Conservation (phyloP, 108 stramenopile species). For the Ochromonas danica region DNA sequence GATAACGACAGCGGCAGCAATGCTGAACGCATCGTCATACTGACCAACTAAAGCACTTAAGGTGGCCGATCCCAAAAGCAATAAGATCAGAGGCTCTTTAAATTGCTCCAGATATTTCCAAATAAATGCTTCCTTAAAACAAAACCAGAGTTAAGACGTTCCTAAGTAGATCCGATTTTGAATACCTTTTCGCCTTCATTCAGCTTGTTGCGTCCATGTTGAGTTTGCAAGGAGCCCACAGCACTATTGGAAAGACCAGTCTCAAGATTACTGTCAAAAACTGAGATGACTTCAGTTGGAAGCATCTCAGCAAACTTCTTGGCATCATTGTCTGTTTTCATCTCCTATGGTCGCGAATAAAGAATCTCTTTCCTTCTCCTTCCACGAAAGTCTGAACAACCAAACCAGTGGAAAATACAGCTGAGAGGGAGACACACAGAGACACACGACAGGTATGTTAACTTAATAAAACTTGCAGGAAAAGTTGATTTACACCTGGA, state of each 20-base stretch:
- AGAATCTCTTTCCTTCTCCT: too few species aligned
- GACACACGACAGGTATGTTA: too few species aligned
- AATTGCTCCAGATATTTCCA: constrained; percentile 67
- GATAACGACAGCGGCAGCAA: constrained; percentile 82
- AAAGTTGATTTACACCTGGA: too few species aligned
- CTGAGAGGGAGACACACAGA: too few species aligned
- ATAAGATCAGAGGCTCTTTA: constrained; percentile 88
- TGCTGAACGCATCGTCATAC: constrained; percentile 81
- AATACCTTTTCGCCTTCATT: constrained; percentile 40
- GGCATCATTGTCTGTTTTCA: too few species aligned
- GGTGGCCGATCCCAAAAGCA: constrained; percentile 76
- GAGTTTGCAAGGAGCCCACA: too few species aligned
- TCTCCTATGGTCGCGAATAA: too few species aligned
- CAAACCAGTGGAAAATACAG: too few species aligned
- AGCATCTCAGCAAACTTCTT: neutral
- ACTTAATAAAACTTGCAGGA: too few species aligned
- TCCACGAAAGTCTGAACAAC: too few species aligned
- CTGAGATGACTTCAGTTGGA: constrained; percentile 42
- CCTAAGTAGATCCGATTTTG: neutral
- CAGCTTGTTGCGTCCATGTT: constrained; percentile 48
- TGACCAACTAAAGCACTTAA: constrained; percentile 78
- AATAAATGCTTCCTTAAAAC: constrained; percentile 30
- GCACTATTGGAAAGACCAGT: constrained; percentile 30
- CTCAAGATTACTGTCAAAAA: constrained; percentile 11
- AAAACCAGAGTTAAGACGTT: constrained; percentile 42